Conservation (phyloP, 306 rosid genomes). For the Vigna nakashimae region DNA sequence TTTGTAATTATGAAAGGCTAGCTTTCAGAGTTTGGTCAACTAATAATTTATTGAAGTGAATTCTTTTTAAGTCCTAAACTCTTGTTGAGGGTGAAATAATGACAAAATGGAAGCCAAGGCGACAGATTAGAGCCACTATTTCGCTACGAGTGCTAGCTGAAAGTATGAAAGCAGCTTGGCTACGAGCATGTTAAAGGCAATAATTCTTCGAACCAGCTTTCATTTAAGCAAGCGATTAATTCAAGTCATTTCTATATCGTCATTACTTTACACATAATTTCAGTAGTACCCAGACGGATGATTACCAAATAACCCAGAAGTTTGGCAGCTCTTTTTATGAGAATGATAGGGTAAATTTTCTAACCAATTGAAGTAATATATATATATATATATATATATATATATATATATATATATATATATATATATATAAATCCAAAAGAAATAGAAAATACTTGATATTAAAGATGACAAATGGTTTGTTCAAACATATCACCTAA, state of each 20-base stretch:
- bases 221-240: too few relatives aligned
- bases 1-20: conserved; percentile 37
- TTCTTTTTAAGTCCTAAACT: conserved; percentile 11
- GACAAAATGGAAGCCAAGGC: not conserved
- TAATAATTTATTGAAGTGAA: conserved; percentile 12
- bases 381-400: not conserved
- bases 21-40: conserved; percentile 12
- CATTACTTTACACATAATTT: not conserved
- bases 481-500: too few relatives aligned
- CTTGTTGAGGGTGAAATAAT: not conserved
- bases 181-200: too few relatives aligned
- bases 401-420: not conserved
- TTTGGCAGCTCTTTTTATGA: not conserved
- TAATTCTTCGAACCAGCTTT: too few relatives aligned
- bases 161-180: too few relatives aligned
- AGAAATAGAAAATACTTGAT: not conserved
- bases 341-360: not conserved
- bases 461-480: too few relatives aligned
- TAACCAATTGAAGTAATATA: too few relatives aligned
- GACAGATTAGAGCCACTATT: not conserved
- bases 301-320: not conserved
- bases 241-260: too few relatives aligned
- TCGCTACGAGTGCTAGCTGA: too few relatives aligned
- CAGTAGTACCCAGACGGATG: not conserved
- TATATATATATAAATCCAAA: not conserved